phyloP scores from a whole-genome alignment of 805 yeast species.

The Ogataea nakhonphanomensis region DNA sequence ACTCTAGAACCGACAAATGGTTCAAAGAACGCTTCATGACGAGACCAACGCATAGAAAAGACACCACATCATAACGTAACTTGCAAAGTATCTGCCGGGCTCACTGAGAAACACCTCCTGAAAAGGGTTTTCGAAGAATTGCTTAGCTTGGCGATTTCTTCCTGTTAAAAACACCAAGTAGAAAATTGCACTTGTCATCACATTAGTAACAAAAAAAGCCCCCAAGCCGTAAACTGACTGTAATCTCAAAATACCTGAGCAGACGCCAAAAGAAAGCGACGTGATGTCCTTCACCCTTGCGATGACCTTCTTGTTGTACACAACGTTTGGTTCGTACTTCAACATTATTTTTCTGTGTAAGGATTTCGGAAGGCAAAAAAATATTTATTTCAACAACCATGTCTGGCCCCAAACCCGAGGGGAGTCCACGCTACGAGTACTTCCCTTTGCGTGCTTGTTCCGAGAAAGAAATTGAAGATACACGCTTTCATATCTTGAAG shows the following conservation, averaged over 20 bases:
- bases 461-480: slow-evolving; percentile 63
- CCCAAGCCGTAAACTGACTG: slow-evolving; percentile 47
- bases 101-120: slow-evolving; percentile 42
- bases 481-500: slow-evolving; percentile 75
- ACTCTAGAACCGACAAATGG: slow-evolving; percentile 3
- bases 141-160: slow-evolving; percentile 30
- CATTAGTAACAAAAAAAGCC: slow-evolving; percentile 38
- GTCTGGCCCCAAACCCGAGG: slow-evolving; percentile 8
- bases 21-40: slow-evolving; percentile 9
- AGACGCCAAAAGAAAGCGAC: slow-evolving; percentile 47
- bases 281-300: slow-evolving; percentile 38
- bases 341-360: slow-evolving; percentile 11
- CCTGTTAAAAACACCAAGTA: slow-evolving; percentile 31
- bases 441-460: slow-evolving; percentile 70
- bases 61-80: slow-evolving; percentile 59
- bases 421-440: slow-evolving; percentile 34
- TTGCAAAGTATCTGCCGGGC: slow-evolving; percentile 45
- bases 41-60: slow-evolving; percentile 45
- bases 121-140: slow-evolving; percentile 39
- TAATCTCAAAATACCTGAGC: slow-evolving; percentile 52
- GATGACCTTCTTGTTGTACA: slow-evolving; percentile 20
- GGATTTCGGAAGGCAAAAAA: slow-evolving; percentile 12
- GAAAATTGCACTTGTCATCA: slow-evolving; percentile 33
- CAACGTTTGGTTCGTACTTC: slow-evolving; percentile 16
- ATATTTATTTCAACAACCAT: neutral